A percentile compares a stretch with the other conserved stretches of the same genome.
These are phyloP conservation scores for Blastomyces gilchristii DNA, from an alignment of 2,329 filamentous ascomycete species.

Conservation along the genomic window DNA sequence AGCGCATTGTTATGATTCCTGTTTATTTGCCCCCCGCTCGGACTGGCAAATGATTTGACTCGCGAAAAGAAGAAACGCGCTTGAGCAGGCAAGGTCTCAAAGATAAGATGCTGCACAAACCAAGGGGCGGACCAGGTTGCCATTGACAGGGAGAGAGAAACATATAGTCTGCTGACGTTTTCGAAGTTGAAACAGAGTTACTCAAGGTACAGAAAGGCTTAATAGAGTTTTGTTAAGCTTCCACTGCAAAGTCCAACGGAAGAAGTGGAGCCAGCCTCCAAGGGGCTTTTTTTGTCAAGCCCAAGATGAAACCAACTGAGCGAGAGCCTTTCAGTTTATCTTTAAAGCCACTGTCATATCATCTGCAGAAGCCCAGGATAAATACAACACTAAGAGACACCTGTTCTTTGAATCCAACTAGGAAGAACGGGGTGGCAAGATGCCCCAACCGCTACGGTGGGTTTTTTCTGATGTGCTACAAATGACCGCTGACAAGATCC, in stretches of 20 bases:
- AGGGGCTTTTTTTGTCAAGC: neutral
- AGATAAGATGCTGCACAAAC: neutral
- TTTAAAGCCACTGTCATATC: neutral
- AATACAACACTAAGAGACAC: neutral
- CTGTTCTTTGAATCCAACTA: neutral
- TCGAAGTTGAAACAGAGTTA: neutral
- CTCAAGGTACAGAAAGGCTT: neutral
- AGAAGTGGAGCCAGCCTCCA: neutral
- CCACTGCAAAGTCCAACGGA: neutral
- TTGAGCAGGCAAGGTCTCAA: neutral
- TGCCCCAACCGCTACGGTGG: neutral
- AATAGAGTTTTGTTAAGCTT: neutral
- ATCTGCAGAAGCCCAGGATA: neutral
- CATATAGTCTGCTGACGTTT: neutral
- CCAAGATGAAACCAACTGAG: neutral
- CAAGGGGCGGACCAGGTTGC: too few relatives aligned
- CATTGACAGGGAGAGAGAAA: neutral
- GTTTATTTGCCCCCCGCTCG: neutral
- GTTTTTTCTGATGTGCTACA: neutral
- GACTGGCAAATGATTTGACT: neutral
- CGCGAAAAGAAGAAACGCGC: neutral
- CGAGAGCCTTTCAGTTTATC: neutral
- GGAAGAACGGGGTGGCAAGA: neutral
- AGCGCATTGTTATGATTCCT: neutral
- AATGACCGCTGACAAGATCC: too few relatives aligned